Evolutionary conservation across 2,329 filamentous ascomycete genomes (phyloP).

Genomic region (Alternaria brassicae): DNA sequence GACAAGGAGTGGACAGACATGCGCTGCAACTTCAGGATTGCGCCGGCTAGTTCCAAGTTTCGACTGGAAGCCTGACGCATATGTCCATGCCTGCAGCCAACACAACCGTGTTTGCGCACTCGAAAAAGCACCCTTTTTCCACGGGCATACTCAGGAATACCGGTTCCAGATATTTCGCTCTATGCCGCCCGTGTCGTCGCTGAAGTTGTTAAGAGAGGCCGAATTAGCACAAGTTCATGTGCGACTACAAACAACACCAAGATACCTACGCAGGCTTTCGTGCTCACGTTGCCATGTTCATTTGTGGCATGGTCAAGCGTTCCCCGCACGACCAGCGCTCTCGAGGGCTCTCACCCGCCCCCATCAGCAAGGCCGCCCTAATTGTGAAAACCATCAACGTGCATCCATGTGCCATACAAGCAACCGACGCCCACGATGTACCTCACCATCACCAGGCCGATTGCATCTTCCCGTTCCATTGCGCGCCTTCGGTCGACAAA

Average conservation of each 20-base stretch:
- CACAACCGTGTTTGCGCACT: neutral
- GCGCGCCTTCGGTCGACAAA: neutral
- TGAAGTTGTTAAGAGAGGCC: slow-evolving; percentile 7
- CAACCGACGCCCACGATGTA: neutral
- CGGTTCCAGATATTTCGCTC: neutral
- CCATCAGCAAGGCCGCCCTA: neutral
- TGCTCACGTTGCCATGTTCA: neutral
- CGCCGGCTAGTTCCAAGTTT: slow-evolving; percentile 1
- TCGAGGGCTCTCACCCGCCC: neutral
- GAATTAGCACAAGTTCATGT: neutral
- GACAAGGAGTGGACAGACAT: neutral
- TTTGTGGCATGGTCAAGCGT: neutral
- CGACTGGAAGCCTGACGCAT: slow-evolving; percentile 4
- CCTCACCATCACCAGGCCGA: neutral
- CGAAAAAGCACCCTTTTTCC: neutral
- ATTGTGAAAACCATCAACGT: neutral
- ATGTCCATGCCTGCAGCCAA: neutral
- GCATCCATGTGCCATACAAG: neutral
- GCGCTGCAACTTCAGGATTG: slow-evolving; percentile 9
- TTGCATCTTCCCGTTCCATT: neutral
- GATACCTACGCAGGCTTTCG: neutral
- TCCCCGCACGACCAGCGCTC: neutral
- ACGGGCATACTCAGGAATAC: neutral
- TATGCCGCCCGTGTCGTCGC: neutral
- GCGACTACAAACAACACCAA: slow-evolving; percentile 1